Conservation (phyloP, 176 grass and related monocot species). For the Ampelocalamus luodianensis region DNA sequence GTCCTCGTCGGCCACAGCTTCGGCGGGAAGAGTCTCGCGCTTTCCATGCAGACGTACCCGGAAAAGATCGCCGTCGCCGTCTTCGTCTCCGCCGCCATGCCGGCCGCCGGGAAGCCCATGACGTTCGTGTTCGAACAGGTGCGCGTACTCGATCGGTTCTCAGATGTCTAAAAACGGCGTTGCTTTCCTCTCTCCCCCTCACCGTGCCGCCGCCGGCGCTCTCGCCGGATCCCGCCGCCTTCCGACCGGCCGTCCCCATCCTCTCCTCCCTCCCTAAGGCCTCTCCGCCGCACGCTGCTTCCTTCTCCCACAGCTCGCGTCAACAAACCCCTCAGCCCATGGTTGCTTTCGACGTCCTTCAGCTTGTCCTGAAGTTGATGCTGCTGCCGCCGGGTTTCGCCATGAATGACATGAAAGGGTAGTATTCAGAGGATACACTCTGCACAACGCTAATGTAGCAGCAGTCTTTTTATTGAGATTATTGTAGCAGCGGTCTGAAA, state of each 20-base stretch:
- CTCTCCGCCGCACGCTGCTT: not conserved
- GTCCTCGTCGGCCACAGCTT: conserved; percentile 38
- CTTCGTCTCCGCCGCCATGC: conserved; percentile 11
- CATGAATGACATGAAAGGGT: not conserved
- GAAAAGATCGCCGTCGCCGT: conserved; percentile 14
- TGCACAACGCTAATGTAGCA: not conserved
- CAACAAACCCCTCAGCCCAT: not conserved
- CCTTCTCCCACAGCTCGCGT: not conserved
- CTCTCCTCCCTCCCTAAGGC: not conserved
- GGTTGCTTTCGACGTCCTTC: too few relatives aligned
- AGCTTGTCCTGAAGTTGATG: too few relatives aligned
- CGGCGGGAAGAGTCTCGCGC: not conserved
- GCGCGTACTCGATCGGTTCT: too few relatives aligned
- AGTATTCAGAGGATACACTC: not conserved
- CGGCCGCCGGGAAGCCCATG: not conserved
- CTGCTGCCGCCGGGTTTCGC: too few relatives aligned
- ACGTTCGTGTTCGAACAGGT: not conserved
- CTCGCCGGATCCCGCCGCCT: too few relatives aligned
- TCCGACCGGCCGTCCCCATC: not conserved
- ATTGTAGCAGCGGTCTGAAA: not conserved
- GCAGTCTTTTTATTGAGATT: too few relatives aligned
- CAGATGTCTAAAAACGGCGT: too few relatives aligned
- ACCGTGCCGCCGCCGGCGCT: too few relatives aligned
- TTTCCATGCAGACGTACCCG: conserved; percentile 27
- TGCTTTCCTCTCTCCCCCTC: too few relatives aligned